Evolutionary conservation across 768 basidiomycete species (phyloP).

Genomic region (Asterophora parasitica): DNA sequence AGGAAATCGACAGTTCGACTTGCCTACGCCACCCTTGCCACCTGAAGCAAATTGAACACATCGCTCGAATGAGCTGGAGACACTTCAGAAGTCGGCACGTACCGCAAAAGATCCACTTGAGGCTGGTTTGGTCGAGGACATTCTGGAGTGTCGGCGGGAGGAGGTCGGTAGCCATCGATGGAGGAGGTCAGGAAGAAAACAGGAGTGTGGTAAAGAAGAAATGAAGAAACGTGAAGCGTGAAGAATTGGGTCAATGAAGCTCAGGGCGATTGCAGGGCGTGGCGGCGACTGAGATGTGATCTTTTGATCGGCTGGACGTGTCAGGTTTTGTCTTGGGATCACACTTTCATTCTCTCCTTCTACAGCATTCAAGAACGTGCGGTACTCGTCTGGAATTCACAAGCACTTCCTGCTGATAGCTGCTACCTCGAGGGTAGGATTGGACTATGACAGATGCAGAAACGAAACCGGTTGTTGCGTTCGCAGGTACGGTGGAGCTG

Average conservation of each 20-base stretch:
- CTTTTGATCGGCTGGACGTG: slow-evolving; percentile 2
- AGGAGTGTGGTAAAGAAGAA: background rate
- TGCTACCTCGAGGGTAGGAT: background rate
- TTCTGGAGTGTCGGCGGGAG: slow-evolving; percentile 90
- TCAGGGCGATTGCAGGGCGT: background rate
- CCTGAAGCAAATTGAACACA: slow-evolving; percentile 41
- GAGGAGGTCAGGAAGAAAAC: background rate
- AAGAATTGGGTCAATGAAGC: background rate
- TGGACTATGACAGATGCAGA: slow-evolving; percentile 26
- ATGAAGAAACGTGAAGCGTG: background rate
- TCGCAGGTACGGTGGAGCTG: slow-evolving; percentile 28
- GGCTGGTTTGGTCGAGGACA: slow-evolving; percentile 83
- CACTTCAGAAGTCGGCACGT: slow-evolving; percentile 30
- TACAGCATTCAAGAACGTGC: slow-evolving; percentile 8
- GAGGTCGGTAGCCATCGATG: slow-evolving; percentile 52
- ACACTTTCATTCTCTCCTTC: slow-evolving; percentile 8
- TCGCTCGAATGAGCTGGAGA: slow-evolving; percentile 9
- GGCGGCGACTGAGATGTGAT: background rate
- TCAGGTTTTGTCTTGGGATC: background rate
- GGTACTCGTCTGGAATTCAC: slow-evolving; percentile 8
- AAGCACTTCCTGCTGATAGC: slow-evolving; percentile 12
- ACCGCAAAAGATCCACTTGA: slow-evolving; percentile 99
- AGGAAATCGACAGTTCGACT: slow-evolving; percentile 23
- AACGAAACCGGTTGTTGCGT: slow-evolving; percentile 22
- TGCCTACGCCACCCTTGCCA: slow-evolving; percentile 98